Evolutionary conservation across 164 flowering plant genomes (phyloP).

Genomic region (Paratinospora sagittata): DNA sequence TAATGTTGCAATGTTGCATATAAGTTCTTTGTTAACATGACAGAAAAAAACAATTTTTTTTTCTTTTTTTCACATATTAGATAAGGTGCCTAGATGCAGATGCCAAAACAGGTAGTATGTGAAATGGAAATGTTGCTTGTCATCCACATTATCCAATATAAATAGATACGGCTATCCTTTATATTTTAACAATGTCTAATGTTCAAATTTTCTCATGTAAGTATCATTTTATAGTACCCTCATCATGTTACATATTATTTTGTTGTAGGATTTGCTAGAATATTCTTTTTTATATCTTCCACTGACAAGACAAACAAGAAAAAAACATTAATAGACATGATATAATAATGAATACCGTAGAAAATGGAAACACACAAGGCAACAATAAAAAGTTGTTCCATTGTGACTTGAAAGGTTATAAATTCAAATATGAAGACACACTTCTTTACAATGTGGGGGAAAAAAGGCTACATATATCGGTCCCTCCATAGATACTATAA

Average conservation of each 20-base stretch:
- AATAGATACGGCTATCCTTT: neutral
- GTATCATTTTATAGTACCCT: neutral
- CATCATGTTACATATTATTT: neutral
- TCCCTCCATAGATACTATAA: neutral
- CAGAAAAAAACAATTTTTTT: neutral
- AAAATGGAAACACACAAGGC: neutral
- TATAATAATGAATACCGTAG: neutral
- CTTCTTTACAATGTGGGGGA: neutral
- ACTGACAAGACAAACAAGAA: neutral
- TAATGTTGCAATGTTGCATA: too few species aligned
- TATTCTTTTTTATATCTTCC: too few species aligned
- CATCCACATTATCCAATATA: neutral
- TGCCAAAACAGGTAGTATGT: neutral
- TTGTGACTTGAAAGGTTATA: slow-evolving; percentile 11
- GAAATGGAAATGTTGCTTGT: neutral
- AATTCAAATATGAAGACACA: neutral
- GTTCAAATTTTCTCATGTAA: neutral
- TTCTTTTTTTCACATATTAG: neutral
- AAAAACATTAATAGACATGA: neutral
- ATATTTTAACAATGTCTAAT: neutral
- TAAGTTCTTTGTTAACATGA: too few species aligned
- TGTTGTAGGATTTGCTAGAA: neutral
- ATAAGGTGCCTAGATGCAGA: neutral
- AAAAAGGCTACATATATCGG: too few species aligned
- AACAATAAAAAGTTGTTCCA: neutral